Conservation (phyloP, 495 filamentous ascomycete species). For the Aspergillus panamensis region DNA sequence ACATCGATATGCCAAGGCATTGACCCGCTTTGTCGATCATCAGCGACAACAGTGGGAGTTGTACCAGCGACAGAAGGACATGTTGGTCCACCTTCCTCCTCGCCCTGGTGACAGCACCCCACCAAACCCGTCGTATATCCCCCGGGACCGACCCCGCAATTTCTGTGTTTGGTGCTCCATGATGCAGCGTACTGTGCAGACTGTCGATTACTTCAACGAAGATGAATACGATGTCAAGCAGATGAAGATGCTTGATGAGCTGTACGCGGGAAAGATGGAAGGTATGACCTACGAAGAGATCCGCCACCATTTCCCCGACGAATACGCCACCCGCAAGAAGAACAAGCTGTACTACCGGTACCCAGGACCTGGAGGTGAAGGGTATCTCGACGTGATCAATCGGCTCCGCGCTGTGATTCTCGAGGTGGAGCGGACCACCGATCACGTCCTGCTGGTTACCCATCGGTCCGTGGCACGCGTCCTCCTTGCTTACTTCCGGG, state of each 20-base stretch:
- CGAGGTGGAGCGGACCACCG: constrained; percentile 93
- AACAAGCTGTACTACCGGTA: constrained; percentile 94
- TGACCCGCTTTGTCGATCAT: constrained; percentile 72
- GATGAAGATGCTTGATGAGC: constrained; percentile 97
- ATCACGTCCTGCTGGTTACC: constrained; percentile 86
- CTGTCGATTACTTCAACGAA: constrained; percentile 84
- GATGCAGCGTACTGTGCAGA: constrained; percentile 82
- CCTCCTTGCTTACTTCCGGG: constrained; percentile 92
- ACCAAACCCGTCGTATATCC: constrained; percentile 79
- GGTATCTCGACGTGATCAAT: constrained; percentile 95
- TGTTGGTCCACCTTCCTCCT: constrained; percentile 72
- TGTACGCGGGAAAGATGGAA: constrained; percentile 88
- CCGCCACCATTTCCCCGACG: constrained; percentile 63
- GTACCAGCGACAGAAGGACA: constrained; percentile 68
- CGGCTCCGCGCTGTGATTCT: constrained; percentile 92
- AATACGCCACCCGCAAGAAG: constrained; percentile 67
- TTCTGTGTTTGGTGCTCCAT: constrained; percentile 99
- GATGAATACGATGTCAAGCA: constrained; percentile 98
- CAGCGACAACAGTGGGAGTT: constrained; percentile 74
- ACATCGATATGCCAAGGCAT: constrained; percentile 62
- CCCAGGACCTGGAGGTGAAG: constrained; percentile 90
- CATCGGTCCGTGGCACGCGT: constrained; percentile 90
- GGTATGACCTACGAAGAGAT: constrained; percentile 94
- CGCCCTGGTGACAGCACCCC: constrained; percentile 86
- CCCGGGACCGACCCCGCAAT: constrained; percentile 63